phyloP scores from a whole-genome alignment of 1,284 basidiomycete species.

The Tilletia walkeri region DNA sequence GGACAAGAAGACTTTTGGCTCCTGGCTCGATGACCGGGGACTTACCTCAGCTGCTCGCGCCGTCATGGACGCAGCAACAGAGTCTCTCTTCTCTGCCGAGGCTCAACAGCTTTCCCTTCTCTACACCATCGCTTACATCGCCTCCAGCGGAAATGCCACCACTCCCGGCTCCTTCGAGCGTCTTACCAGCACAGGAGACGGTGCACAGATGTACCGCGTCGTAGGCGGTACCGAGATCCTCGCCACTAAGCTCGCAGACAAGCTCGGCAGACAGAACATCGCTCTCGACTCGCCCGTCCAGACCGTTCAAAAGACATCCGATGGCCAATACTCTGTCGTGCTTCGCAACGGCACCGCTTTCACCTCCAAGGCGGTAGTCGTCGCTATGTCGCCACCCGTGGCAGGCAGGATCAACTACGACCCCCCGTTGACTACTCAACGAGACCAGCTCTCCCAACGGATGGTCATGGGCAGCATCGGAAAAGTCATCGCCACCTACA shows the following conservation, averaged over 20 bases:
- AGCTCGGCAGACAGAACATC: slow-evolving; percentile 15
- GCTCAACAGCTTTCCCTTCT: neutral
- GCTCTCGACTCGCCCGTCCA: slow-evolving; percentile 18
- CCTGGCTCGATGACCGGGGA: slow-evolving; percentile 11
- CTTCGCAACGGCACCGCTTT: neutral
- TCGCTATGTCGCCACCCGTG: slow-evolving; percentile 23
- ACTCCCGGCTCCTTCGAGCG: neutral
- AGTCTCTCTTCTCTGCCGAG: neutral
- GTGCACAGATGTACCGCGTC: slow-evolving; percentile 3
- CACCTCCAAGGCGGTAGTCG: slow-evolving; percentile 3
- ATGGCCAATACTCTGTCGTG: slow-evolving; percentile 5
- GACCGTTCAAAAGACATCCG: neutral
- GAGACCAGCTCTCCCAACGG: neutral
- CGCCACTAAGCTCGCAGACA: slow-evolving; percentile 1
- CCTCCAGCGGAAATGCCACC: neutral
- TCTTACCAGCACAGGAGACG: neutral
- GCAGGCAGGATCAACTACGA: slow-evolving; percentile 13
- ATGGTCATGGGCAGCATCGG: slow-evolving; percentile 9
- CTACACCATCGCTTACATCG: slow-evolving; percentile 2
- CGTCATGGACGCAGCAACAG: neutral
- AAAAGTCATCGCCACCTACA: slow-evolving; percentile 2
- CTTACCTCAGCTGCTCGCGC: slow-evolving; percentile 3
- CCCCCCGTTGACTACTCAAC: slow-evolving; percentile 1
- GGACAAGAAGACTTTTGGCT: neutral
- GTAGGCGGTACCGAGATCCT: slow-evolving; percentile 2